Evolutionary conservation across 495 filamentous ascomycete genomes (phyloP), one percentile per base, ranked within the genome.

Genomic region (Penicillium nucicola): DNA sequence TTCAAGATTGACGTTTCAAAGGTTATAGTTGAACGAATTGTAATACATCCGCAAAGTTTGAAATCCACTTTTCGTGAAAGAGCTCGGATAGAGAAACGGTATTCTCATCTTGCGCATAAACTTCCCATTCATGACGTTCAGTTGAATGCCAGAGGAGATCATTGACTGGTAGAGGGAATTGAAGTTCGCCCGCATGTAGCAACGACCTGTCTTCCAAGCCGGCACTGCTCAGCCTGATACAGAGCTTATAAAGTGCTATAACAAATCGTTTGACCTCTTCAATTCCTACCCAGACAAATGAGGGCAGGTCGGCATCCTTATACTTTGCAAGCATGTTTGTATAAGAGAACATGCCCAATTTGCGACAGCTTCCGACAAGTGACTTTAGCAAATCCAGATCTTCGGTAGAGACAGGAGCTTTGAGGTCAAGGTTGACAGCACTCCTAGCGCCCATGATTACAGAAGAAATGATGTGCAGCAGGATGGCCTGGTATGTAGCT

Each of bases 181-280:
- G 55, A n/a, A 69, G 52, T 14, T 69, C 64, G 32, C 22, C 13
- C 8, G 61, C 52, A 14, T 22, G 23, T 1, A 69, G 35, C 23
- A 43, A 13, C 15, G 7, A 11, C 12, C 12, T 38, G 4, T 39
- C 14, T 38, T 11, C 19, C 36, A 15, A 0, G 14, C 12, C 22
- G 23, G 12, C 15, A 10, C 30, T 31, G 41, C 41, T 51, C 23
- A 56, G 3, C 14, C 43, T 56, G 34, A 23, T 47, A 39, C 54
- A 62, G 22, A 63, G 15, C 17, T 49, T 65, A 39, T 56, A 68
- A 17, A 70, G 34, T 0, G 67, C 59, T 13, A 66, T 2, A 38
- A 53, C 55, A 28, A 68, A 70, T 12, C 61, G 59, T 37, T 68
- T 70, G 12, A 60, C 34, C 40, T 67, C 61, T 43, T 70, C 65